phyloP scores from a whole-genome alignment of 2,329 filamentous ascomycete species.

The Curvularia sp. region DNA sequence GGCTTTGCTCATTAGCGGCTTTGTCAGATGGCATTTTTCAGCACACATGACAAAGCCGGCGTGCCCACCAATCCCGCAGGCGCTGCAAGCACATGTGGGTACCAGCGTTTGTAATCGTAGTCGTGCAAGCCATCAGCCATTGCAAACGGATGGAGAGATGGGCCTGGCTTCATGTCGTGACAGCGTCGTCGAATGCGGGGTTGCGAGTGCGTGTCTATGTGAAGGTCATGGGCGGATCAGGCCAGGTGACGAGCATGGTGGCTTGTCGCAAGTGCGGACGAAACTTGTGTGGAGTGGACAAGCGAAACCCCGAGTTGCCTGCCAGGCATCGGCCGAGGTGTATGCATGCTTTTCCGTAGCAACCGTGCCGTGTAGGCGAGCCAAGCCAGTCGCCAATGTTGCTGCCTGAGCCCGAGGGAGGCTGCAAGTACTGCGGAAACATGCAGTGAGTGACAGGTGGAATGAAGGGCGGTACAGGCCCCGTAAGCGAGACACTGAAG shows the following conservation, averaged over 20 bases:
- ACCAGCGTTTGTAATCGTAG: constrained; percentile 19
- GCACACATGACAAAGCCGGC: constrained; percentile 35
- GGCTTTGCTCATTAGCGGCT: constrained; percentile 17
- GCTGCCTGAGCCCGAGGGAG: constrained; percentile 13
- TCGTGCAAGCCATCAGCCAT: constrained; percentile 19
- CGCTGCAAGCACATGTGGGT: constrained; percentile 6
- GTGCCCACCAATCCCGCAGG: constrained; percentile 26
- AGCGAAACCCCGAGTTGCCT: constrained; percentile 24
- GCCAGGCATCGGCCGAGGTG: constrained; percentile 28
- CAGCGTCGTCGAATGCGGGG: constrained; percentile 12
- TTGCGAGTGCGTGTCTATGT: background rate
- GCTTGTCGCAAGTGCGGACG: constrained; percentile 17
- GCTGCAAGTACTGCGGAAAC: constrained; percentile 10
- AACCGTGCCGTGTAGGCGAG: constrained; percentile 1
- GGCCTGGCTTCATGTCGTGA: constrained; percentile 18
- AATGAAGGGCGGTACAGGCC: constrained; percentile 11
- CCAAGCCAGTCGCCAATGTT: constrained; percentile 1
- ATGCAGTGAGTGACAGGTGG: background rate
- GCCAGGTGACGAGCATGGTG: constrained; percentile 5
- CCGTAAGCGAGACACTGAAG: constrained; percentile 30
- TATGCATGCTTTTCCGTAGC: constrained; percentile 20
- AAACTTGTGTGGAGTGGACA: constrained; percentile 9
- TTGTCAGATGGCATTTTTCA: constrained; percentile 44
- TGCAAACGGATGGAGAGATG: constrained; percentile 7
- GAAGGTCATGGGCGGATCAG: constrained; percentile 4